These are phyloP conservation scores for Graphilbum fragrans DNA, from an alignment of 2,329 filamentous ascomycete genomes.

Conservation along the genomic window DNA sequence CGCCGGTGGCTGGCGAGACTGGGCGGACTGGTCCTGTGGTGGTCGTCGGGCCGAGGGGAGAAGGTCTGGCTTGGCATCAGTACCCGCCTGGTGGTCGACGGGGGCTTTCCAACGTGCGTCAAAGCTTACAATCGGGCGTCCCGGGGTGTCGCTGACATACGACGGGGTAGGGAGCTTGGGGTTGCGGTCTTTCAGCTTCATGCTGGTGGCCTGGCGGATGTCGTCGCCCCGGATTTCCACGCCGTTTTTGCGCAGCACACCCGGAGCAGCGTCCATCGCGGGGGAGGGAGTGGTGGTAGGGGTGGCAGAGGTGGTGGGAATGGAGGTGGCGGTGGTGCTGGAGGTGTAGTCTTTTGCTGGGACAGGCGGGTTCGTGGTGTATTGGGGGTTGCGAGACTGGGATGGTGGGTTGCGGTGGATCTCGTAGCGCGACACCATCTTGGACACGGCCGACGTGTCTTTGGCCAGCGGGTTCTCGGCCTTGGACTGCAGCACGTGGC, in stretches of 20 bases:
- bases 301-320: neutral
- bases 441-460: slow-evolving; percentile 15
- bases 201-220: slow-evolving; percentile 81
- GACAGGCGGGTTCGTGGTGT: slow-evolving; percentile 52
- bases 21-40: slow-evolving; percentile 15
- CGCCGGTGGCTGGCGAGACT: neutral
- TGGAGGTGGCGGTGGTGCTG: neutral
- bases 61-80: slow-evolving; percentile 54
- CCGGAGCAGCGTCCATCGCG: slow-evolving; percentile 6
- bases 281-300: neutral
- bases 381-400: slow-evolving; percentile 70
- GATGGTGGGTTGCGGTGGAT: slow-evolving; percentile 76
- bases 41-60: slow-evolving; percentile 11
- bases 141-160: slow-evolving; percentile 79
- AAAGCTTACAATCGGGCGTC: slow-evolving; percentile 96
- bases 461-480: slow-evolving; percentile 53
- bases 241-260: slow-evolving; percentile 57
- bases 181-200: slow-evolving; percentile 77
- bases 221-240: slow-evolving; percentile 78
- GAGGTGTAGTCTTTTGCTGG: neutral
- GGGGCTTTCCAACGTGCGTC: slow-evolving; percentile 68
- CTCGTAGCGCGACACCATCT: slow-evolving; percentile 37
- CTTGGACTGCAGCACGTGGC: slow-evolving; percentile 34
- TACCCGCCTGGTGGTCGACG: slow-evolving; percentile 44
- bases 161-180: slow-evolving; percentile 77